Conservation (phyloP, 352 stramenopile species). For the Phytophthora litchii region DNA sequence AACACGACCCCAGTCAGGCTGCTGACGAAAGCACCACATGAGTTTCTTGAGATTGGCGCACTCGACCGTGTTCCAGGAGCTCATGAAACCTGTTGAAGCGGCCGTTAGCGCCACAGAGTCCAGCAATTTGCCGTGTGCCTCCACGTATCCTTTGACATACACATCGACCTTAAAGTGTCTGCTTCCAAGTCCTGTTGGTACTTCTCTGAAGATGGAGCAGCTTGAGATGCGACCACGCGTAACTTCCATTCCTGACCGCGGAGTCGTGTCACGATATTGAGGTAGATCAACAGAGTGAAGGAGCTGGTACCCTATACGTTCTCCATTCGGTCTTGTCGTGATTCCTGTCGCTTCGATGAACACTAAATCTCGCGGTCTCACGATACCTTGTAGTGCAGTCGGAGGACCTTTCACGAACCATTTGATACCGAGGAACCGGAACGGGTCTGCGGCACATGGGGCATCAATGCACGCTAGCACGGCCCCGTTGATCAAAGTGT, state of each 20-base stretch:
- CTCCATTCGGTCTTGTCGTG: conserved; percentile 27
- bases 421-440: conserved; percentile 41
- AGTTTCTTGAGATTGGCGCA: conserved; percentile 55
- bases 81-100: conserved; percentile 48
- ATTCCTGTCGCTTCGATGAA: conserved; percentile 45
- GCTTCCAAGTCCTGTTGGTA: conserved; percentile 19
- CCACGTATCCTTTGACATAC: conserved; percentile 47
- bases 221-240: conserved; percentile 38
- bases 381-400: conserved; percentile 30
- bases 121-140: conserved; percentile 45
- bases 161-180: conserved; percentile 39
- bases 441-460: conserved; percentile 36
- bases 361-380: conserved; percentile 36
- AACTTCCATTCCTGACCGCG: conserved; percentile 27
- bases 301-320: conserved; percentile 40
- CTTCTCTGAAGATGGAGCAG: conserved; percentile 40
- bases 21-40: conserved; percentile 44
- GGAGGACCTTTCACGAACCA: conserved; percentile 38
- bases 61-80: conserved; percentile 54
- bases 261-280: conserved; percentile 22
- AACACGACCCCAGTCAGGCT: conserved; percentile 1
- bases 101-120: conserved; percentile 46
- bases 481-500: conserved; percentile 35
- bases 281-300: conserved; percentile 40
- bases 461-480: conserved; percentile 37